phyloP scores from a whole-genome alignment of 2,329 filamentous ascomycete genomes.

The Didymella keratinophila region DNA sequence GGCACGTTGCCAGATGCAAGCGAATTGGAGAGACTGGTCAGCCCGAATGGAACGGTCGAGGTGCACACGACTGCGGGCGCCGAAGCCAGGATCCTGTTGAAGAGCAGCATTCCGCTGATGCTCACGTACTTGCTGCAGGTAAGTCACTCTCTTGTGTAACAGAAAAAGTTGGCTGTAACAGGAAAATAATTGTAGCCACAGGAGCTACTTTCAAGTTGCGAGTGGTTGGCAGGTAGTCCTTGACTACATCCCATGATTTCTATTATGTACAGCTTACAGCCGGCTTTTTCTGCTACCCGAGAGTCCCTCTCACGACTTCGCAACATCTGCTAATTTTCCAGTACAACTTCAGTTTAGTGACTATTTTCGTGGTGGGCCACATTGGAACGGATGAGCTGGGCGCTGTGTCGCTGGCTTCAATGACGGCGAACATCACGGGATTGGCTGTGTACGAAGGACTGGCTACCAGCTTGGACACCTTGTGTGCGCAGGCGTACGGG shows the following conservation, averaged over 20 bases:
- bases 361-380: constrained; percentile 62
- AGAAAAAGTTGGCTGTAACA: too few species aligned
- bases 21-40: constrained; percentile 40
- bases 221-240: too few species aligned
- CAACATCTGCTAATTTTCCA: constrained; percentile 28
- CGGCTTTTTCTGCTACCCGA: too few species aligned
- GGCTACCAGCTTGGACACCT: constrained; percentile 60
- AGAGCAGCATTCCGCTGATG: constrained; percentile 59
- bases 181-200: too few species aligned
- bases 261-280: too few species aligned
- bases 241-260: too few species aligned
- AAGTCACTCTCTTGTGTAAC: too few species aligned
- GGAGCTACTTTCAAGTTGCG: too few species aligned
- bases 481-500: constrained; percentile 62
- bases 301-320: too few species aligned
- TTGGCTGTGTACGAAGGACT: constrained; percentile 61
- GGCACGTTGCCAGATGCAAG: constrained; percentile 37
- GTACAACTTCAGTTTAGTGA: constrained; percentile 61
- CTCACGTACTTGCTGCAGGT: constrained; percentile 60
- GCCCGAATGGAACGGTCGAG: constrained; percentile 31
- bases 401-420: constrained; percentile 61
- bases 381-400: constrained; percentile 62
- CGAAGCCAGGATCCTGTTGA: constrained; percentile 47
- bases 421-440: constrained; percentile 63
- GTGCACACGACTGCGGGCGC: constrained; percentile 35